These are phyloP conservation scores for Populus hybrid DNA, from an alignment of 441 rosid genomes.

Conservation along the genomic window DNA sequence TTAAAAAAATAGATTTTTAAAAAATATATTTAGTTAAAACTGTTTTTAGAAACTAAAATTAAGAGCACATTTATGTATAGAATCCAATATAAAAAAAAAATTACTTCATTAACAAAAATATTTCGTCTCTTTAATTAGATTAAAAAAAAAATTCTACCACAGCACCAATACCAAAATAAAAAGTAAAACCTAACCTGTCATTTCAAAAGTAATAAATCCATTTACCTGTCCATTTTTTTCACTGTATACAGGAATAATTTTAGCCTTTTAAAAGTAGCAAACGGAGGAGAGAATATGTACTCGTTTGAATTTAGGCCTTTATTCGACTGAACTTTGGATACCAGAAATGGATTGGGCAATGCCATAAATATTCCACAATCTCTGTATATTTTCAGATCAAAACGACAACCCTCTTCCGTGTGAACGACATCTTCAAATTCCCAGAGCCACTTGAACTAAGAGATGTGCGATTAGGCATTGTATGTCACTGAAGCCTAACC, in stretches of 20 bases:
- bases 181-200: not conserved
- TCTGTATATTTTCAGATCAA: not conserved
- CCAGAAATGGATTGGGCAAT: not conserved
- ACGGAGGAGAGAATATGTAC: not conserved
- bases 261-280: not conserved
- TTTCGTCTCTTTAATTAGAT: too few relatives aligned
- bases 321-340: not conserved
- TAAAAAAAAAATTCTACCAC: too few relatives aligned
- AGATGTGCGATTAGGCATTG: not conserved
- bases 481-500: not conserved
- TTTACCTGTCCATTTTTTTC: not conserved
- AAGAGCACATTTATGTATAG: too few relatives aligned
- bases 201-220: not conserved
- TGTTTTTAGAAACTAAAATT: too few relatives aligned
- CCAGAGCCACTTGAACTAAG: not conserved
- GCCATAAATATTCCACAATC: not conserved
- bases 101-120: too few relatives aligned
- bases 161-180: too few relatives aligned
- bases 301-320: not conserved
- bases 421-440: not conserved
- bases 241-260: not conserved
- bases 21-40: too few relatives aligned
- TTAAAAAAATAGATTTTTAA: too few relatives aligned
- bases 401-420: not conserved
- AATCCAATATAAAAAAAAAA: too few relatives aligned